Evolutionary conservation across 345 rosid genomes (phyloP).

Genomic region (Carallia pectinifolia): DNA sequence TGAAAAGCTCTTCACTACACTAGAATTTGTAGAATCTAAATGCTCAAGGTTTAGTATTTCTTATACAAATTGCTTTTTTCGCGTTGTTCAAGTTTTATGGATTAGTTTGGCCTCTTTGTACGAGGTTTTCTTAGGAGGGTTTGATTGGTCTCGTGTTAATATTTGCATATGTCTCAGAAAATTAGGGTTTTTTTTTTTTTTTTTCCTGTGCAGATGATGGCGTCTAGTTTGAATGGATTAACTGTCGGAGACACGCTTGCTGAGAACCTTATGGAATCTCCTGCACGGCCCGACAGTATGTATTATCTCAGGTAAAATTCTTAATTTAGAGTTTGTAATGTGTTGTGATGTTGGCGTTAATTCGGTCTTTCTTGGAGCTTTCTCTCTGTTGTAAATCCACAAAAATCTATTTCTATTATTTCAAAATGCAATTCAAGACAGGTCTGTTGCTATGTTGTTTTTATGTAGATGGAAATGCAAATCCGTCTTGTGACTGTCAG

Average conservation of each 20-base stretch:
- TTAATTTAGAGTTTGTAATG: not conserved
- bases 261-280: slow-evolving; percentile 83
- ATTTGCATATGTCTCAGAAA: not conserved
- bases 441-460: too few relatives aligned
- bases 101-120: too few relatives aligned
- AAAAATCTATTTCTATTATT: too few relatives aligned
- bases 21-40: too few relatives aligned
- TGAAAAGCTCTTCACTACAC: too few relatives aligned
- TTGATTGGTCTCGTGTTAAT: not conserved
- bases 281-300: slow-evolving; percentile 60
- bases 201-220: slow-evolving; percentile 67
- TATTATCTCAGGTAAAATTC: slow-evolving; percentile 42
- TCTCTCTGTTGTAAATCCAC: too few relatives aligned
- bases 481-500: too few relatives aligned
- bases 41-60: too few relatives aligned
- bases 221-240: slow-evolving; percentile 89
- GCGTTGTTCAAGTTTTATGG: too few relatives aligned
- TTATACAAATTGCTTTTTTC: too few relatives aligned
- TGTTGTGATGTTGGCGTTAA: not conserved
- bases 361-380: not conserved
- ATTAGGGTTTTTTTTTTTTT: not conserved
- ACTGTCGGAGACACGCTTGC: slow-evolving; percentile 84
- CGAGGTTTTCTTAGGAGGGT: not conserved
- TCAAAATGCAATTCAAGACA: too few relatives aligned
- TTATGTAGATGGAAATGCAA: not conserved